These are phyloP conservation scores for Myrica gale DNA, from an alignment of 306 rosid genomes.

Conservation along the genomic window DNA sequence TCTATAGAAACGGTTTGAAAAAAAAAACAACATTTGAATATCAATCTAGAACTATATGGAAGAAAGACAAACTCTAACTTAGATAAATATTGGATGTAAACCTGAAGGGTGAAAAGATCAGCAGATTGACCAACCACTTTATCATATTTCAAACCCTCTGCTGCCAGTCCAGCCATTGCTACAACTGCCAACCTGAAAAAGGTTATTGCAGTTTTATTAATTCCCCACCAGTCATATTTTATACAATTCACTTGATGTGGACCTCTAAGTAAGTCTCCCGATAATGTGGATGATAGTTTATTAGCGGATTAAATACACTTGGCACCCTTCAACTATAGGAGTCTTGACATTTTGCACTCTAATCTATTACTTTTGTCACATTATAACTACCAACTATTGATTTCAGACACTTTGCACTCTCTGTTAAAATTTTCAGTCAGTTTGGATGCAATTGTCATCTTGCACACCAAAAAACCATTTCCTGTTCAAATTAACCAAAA, in stretches of 20 bases:
- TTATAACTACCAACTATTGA: too few species aligned
- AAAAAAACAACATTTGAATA: background rate
- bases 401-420: too few species aligned
- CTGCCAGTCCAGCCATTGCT: conserved; percentile 92
- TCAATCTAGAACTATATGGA: background rate
- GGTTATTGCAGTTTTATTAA: background rate
- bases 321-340: too few species aligned
- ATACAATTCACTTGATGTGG: background rate
- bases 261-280: background rate
- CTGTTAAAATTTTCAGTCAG: too few species aligned
- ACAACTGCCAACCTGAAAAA: conserved; percentile 72
- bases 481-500: too few species aligned
- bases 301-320: too few species aligned
- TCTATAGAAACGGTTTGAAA: conserved; percentile 35
- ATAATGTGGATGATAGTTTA: background rate
- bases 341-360: too few species aligned
- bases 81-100: conserved; percentile 20
- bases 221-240: background rate
- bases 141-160: conserved; percentile 86
- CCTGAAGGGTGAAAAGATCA: conserved; percentile 71
- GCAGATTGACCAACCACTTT: conserved; percentile 91
- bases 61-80: background rate
- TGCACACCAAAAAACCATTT: too few species aligned
- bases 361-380: too few species aligned
- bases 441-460: too few species aligned